Conservation (phyloP, 2,329 filamentous ascomycete genomes). For the Graphilbum fragrans region DNA sequence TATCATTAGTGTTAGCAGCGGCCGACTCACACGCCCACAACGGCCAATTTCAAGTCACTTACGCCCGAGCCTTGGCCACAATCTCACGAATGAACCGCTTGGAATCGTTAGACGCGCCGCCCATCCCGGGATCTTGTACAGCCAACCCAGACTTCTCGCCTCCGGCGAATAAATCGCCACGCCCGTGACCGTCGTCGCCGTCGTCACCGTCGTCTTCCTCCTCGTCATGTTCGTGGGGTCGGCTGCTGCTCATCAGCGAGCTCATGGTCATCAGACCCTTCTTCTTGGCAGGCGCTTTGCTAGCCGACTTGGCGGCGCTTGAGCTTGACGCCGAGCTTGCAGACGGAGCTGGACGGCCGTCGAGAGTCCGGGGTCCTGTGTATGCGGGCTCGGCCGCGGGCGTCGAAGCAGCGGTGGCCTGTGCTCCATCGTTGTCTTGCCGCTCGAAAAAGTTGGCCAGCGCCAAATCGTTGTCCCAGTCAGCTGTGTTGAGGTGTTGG, state of each 20-base stretch:
- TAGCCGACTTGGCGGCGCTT: conserved; percentile 15
- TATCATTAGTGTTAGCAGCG: neutral
- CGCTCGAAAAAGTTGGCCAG: conserved; percentile 50
- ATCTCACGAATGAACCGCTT: conserved; percentile 51
- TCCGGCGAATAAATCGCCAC: conserved; percentile 65
- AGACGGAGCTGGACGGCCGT: conserved; percentile 45
- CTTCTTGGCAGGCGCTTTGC: conserved; percentile 26
- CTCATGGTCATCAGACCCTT: conserved; percentile 50
- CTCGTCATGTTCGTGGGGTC: conserved; percentile 36
- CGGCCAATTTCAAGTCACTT: conserved; percentile 13
- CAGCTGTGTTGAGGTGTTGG: conserved; percentile 50
- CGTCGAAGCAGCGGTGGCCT: conserved; percentile 28
- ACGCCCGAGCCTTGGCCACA: conserved; percentile 52
- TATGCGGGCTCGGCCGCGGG: conserved; percentile 29
- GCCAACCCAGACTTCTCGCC: conserved; percentile 72
- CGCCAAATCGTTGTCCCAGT: conserved; percentile 55
- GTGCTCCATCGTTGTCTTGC: conserved; percentile 35
- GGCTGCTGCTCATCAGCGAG: conserved; percentile 37
- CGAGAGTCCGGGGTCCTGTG: conserved; percentile 49
- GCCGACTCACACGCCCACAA: neutral
- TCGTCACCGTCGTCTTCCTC: conserved; percentile 48
- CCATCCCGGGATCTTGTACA: conserved; percentile 44
- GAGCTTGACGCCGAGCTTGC: conserved; percentile 20
- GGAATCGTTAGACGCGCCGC: conserved; percentile 28
- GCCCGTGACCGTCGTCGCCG: conserved; percentile 41